A percentile compares a stretch with the other conserved stretches of the same genome.
These are phyloP conservation scores for Emmonsiellopsis sp. DNA, from an alignment of 2,329 filamentous ascomycete species.

Conservation along the genomic window DNA sequence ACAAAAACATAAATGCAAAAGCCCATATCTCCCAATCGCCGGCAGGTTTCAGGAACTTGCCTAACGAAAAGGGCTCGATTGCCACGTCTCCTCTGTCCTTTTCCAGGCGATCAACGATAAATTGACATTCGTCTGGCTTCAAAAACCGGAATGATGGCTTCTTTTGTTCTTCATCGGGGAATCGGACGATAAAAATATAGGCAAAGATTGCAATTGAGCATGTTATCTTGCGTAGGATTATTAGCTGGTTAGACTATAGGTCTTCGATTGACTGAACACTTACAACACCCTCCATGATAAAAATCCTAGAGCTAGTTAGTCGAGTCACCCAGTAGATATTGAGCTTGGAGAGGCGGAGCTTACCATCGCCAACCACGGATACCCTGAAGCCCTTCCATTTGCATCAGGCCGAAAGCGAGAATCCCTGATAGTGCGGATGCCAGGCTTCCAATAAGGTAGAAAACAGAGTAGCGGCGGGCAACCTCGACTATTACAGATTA, in stretches of 20 bases:
- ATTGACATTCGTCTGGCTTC: conserved; percentile 34
- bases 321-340: background rate
- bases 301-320: conserved; percentile 6
- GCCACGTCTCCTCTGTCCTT: conserved; percentile 40
- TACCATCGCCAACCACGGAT: conserved; percentile 19
- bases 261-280: background rate
- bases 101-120: conserved; percentile 38
- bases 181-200: conserved; percentile 7
- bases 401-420: conserved; percentile 24
- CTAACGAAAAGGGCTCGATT: conserved; percentile 31
- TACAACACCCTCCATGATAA: conserved; percentile 11
- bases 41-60: conserved; percentile 34
- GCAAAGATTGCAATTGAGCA: conserved; percentile 6
- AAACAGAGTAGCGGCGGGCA: conserved; percentile 32
- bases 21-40: conserved; percentile 40
- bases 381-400: conserved; percentile 18
- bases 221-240: conserved; percentile 4
- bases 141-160: conserved; percentile 26
- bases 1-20: conserved; percentile 39
- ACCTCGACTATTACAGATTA: conserved; percentile 17
- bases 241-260: background rate
- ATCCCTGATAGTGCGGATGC: conserved; percentile 35
- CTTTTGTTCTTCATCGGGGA: conserved; percentile 8
- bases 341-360: background rate
- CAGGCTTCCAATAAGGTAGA: conserved; percentile 36